Conservation (phyloP, 2,329 filamentous ascomycete species). For the Fusarium sp. region DNA sequence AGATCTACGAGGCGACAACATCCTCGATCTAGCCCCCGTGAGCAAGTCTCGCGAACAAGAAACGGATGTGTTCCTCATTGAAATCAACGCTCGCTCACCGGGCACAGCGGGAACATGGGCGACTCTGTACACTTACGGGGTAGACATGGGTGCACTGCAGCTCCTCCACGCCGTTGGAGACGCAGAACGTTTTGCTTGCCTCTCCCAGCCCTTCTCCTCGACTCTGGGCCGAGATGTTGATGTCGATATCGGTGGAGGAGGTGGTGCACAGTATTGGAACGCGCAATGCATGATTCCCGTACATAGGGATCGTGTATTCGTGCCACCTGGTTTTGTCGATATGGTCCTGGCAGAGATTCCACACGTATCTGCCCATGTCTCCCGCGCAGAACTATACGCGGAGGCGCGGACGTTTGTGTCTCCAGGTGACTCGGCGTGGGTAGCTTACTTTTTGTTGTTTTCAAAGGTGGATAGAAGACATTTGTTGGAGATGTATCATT, state of each 20-base stretch:
- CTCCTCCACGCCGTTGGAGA: not conserved
- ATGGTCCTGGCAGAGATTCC: not conserved
- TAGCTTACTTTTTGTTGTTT: not conserved
- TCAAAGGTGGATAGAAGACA: not conserved
- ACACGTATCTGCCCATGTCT: not conserved
- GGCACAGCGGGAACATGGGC: not conserved
- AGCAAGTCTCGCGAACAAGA: not conserved
- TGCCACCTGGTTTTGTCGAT: not conserved
- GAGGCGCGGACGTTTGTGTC: not conserved
- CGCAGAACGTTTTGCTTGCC: not conserved
- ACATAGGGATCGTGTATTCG: not conserved
- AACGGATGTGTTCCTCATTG: not conserved
- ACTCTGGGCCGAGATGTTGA: not conserved
- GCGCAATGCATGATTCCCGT: not conserved
- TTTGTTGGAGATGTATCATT: not conserved
- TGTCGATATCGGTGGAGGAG: not conserved
- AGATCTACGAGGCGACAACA: not conserved
- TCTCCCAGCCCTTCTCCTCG: not conserved
- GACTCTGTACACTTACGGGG: not conserved
- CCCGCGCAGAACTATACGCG: not conserved
- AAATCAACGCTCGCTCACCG: not conserved
- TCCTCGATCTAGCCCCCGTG: not conserved
- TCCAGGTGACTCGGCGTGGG: not conserved
- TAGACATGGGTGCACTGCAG: not conserved
- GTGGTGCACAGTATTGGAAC: not conserved